Base-by-base conservation (phyloP, 768 basidiomycete species). In the Auricularia heimuer region DNA sequence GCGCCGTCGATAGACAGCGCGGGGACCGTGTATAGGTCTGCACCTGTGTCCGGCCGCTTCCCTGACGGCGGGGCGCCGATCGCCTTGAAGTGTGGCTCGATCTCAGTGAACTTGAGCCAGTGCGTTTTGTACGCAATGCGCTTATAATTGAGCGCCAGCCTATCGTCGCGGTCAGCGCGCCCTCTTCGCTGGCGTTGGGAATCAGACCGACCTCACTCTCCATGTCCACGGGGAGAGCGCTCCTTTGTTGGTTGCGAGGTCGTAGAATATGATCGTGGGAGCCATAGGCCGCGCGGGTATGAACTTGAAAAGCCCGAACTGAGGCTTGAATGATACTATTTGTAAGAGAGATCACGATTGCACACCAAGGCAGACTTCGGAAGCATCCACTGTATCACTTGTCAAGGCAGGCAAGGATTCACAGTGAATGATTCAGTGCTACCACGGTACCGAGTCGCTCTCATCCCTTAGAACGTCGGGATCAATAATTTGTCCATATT, bases 51-150 rank as follows among this genome's bases (percentile, higher is more conserved):
- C 12, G 54, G 35, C 6, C n/a, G 21, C 35, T 21, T 37, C 11
- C 39, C 42, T 3, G 63, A 61, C n/a, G 69, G 60, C 14, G 62
- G 60, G 63, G 67, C 64, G 34, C 69, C 69, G 2, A 70, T 62
- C 4, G 36, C 39, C 29, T 44, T 63, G 47, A 70, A 62, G 29
- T 63, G 68, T 8, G 70, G 65, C 56, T 67, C 63, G 39, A 71
- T 67, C n/a, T 70, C 67, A 11, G 70, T 65, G 63, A 65, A 69
- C 24, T 63, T 62, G 42, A 71, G 35, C 66, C 66, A 69, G 16
- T 66, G 63, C 2, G 69, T 67, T 24, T 44, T 36, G 51, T 64
- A 69, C 34, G 63, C 56, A 24, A 69, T 37, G 3, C 63, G 29
- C 29, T 65, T 63, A 44, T 60, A 54, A 34, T 66, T 65, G 16